A percentile compares a stretch with the other conserved stretches of the same genome.
Conservation (phyloP, 2,329 filamentous ascomycete genomes). For the Arthrobotrys sinensis region DNA sequence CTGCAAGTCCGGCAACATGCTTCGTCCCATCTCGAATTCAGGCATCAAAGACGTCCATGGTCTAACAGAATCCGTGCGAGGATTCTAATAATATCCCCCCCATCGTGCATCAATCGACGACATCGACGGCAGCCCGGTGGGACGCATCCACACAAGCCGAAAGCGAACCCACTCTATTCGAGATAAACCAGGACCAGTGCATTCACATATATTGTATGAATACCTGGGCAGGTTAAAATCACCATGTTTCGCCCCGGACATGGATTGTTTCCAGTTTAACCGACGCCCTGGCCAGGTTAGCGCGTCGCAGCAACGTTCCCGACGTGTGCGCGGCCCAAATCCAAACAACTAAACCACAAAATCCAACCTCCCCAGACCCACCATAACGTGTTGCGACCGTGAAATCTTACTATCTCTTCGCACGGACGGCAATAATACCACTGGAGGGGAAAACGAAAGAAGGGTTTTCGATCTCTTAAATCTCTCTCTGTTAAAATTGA, state of each 20-base stretch:
- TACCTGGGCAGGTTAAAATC: constrained; percentile 50
- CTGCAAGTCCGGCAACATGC: constrained; percentile 30
- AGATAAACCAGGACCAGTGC: constrained; percentile 60
- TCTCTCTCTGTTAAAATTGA: constrained; percentile 46
- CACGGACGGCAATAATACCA: constrained; percentile 55
- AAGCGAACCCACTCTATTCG: constrained; percentile 57
- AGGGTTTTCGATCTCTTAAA: constrained; percentile 38
- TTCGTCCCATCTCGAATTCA: constrained; percentile 58
- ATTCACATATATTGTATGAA: constrained; percentile 40
- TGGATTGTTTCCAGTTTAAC: constrained; percentile 55
- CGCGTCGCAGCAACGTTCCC: constrained; percentile 36
- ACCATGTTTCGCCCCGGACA: constrained; percentile 59
- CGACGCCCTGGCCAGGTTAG: constrained; percentile 48
- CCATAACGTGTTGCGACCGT: constrained; percentile 53
- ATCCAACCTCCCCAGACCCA: constrained; percentile 49
- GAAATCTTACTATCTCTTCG: constrained; percentile 34
- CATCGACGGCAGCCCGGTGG: constrained; percentile 32
- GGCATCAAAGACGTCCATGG: constrained; percentile 28
- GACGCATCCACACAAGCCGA: constrained; percentile 23
- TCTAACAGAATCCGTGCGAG: constrained; percentile 35
- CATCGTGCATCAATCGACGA: constrained; percentile 13
- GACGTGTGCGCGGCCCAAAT: constrained; percentile 38
- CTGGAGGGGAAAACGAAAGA: constrained; percentile 10
- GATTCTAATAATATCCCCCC: constrained; percentile 58
- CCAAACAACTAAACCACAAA: constrained; percentile 34